phyloP scores from a whole-genome alignment of 495 filamentous ascomycete genomes.

The Trichocladium uniseriatum region DNA sequence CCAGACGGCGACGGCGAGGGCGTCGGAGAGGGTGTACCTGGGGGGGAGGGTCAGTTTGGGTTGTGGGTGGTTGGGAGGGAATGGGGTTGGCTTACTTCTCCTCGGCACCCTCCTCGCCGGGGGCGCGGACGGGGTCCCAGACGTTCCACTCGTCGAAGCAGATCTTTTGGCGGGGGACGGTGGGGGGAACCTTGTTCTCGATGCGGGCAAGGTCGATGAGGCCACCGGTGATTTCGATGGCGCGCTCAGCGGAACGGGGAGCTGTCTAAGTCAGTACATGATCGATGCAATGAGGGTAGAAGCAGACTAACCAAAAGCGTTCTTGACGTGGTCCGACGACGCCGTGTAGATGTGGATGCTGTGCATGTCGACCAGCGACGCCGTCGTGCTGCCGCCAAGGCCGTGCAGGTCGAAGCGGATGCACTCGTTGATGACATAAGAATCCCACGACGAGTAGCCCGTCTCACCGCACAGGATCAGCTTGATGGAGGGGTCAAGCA shows the following conservation, averaged over 20 bases:
- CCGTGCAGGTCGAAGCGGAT: conserved; percentile 33
- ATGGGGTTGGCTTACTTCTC: no score
- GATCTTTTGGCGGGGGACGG: conserved; percentile 52
- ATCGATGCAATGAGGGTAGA: no score
- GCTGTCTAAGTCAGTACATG: no score
- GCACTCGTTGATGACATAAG: conserved; percentile 59
- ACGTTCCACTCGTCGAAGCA: conserved; percentile 87
- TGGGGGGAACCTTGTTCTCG: conserved; percentile 50
- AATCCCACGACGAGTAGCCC: conserved; percentile 61
- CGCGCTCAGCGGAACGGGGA: conserved; percentile 61
- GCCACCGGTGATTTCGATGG: conserved; percentile 57
- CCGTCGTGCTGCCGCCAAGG: background rate
- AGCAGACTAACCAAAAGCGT: no score
- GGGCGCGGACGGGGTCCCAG: conserved; percentile 66
- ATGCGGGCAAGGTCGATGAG: conserved; percentile 69
- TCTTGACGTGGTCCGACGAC: conserved; percentile 40
- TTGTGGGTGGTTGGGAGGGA: no score
- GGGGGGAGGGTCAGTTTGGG: no score
- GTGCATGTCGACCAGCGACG: conserved; percentile 54
- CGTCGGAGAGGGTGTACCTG: conserved; percentile 69
- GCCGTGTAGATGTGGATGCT: conserved; percentile 62
- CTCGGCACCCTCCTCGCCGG: conserved; percentile 58
- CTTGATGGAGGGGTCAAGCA: conserved; percentile 56
- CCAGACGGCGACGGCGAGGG: conserved; percentile 62
- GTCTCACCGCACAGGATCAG: conserved; percentile 66